Conservation (phyloP, 257 asterid genomes). For the Paulownia fortunei region DNA sequence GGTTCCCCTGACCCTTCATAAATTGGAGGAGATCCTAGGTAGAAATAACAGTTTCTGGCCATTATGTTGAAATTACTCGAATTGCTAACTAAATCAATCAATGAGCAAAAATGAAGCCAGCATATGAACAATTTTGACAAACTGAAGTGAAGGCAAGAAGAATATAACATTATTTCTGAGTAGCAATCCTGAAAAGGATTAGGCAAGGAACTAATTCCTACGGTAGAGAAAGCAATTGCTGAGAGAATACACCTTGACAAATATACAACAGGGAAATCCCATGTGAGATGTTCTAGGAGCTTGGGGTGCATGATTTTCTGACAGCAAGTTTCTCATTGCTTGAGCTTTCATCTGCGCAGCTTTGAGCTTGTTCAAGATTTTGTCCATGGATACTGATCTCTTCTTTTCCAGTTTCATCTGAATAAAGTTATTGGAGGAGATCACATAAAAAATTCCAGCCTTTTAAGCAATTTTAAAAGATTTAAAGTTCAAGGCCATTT, state of each 20-base stretch:
- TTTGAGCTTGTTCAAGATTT: constrained; percentile 59
- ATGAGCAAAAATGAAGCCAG: neutral
- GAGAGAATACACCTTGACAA: constrained; percentile 31
- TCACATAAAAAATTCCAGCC: neutral
- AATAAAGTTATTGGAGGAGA: neutral
- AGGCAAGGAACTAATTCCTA: constrained; percentile 22
- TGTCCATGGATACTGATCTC: constrained; percentile 70
- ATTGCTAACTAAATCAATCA: constrained; percentile 16
- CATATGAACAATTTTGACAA: neutral
- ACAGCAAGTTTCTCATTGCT: constrained; percentile 54
- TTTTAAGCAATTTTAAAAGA: neutral
- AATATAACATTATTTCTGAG: neutral
- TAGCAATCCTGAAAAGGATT: neutral
- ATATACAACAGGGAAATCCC: constrained; percentile 33
- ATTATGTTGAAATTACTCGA: neutral
- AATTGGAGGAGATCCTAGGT: neutral
- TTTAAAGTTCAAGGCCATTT: neutral
- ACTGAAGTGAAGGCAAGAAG: no score
- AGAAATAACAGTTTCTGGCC: neutral
- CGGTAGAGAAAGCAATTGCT: constrained; percentile 45
- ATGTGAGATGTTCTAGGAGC: constrained; percentile 24
- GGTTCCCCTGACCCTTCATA: neutral
- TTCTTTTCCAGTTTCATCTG: constrained; percentile 77
- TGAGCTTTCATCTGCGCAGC: constrained; percentile 61
- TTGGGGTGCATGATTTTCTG: constrained; percentile 24